Evolutionary conservation across 1,284 basidiomycete genomes (phyloP).

Genomic region (Sporisorium iseilematis-ciliati): DNA sequence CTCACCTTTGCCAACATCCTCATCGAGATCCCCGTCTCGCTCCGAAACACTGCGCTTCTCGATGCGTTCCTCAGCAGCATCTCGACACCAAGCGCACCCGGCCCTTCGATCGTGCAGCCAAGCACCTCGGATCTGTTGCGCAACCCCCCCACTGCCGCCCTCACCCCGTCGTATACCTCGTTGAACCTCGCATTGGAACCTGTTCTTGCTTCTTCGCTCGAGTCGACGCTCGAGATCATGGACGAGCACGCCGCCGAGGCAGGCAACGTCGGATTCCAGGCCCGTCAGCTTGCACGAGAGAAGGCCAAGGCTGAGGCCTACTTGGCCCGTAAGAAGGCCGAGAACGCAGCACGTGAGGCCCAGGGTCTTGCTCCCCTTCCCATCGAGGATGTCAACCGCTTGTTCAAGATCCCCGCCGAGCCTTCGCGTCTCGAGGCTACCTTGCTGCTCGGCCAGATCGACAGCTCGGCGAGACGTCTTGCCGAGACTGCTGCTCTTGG

Average conservation of each 20-base stretch:
- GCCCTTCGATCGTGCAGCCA: constrained; percentile 63
- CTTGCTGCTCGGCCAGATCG: constrained; percentile 71
- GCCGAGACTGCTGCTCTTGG: constrained; percentile 73
- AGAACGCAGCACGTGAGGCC: constrained; percentile 83
- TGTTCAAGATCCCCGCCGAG: constrained; percentile 88
- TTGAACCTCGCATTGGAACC: constrained; percentile 68
- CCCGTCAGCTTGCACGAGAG: constrained; percentile 91
- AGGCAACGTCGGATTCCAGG: constrained; percentile 89
- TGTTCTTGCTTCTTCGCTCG: constrained; percentile 66
- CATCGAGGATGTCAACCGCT: constrained; percentile 62
- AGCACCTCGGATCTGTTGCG: constrained; percentile 55
- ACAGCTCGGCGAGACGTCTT: constrained; percentile 69
- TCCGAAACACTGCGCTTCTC: constrained; percentile 87
- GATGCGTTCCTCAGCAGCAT: constrained; percentile 85
- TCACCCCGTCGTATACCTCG: constrained; percentile 60
- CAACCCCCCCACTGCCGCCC: constrained; percentile 61
- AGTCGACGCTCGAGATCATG: constrained; percentile 66
- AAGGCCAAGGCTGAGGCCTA: constrained; percentile 82
- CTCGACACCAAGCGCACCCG: constrained; percentile 71
- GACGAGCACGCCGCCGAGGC: constrained; percentile 67
- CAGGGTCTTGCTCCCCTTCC: constrained; percentile 87
- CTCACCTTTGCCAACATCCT: constrained; percentile 91
- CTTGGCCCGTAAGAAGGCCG: constrained; percentile 76
- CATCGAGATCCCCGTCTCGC: constrained; percentile 87
- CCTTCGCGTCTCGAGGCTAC: constrained; percentile 91